Percentiles rank a stretch among this genome's conserved stretches.
These are phyloP conservation scores for Stygiomarasmius scandens DNA, from an alignment of 1,284 basidiomycete genomes.

Conservation along the genomic window DNA sequence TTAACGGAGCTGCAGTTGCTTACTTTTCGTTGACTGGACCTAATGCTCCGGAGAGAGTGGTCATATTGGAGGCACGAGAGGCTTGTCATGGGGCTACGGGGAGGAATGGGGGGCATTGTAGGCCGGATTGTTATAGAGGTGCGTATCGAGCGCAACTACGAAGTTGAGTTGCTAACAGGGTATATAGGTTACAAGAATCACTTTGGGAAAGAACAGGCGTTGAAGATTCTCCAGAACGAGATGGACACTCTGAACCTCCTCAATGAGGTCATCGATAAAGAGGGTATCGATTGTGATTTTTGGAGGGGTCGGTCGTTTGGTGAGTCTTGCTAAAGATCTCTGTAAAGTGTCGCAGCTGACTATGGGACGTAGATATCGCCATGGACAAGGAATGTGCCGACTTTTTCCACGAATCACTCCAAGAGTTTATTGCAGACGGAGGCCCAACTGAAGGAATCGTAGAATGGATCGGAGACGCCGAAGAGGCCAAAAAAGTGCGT, in stretches of 20 bases:
- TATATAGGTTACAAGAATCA: slow-evolving; percentile 27
- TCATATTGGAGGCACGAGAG: slow-evolving; percentile 24
- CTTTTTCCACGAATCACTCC: slow-evolving; percentile 19
- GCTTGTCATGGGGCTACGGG: slow-evolving; percentile 23
- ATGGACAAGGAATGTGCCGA: slow-evolving; percentile 25
- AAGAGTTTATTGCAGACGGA: slow-evolving; percentile 28
- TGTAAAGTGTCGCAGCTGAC: too few relatives aligned
- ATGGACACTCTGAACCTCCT: slow-evolving; percentile 29
- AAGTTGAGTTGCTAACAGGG: slow-evolving; percentile 19
- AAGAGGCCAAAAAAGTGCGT: slow-evolving; percentile 22
- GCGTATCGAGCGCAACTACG: slow-evolving; percentile 14
- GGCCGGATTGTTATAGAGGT: slow-evolving; percentile 31
- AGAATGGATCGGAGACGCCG: slow-evolving; percentile 24
- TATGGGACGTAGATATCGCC: slow-evolving; percentile 23
- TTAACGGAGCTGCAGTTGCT: slow-evolving; percentile 27
- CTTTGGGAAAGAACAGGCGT: slow-evolving; percentile 30
- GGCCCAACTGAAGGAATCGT: slow-evolving; percentile 26
- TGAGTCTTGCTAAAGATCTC: background rate
- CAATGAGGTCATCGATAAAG: slow-evolving; percentile 25
- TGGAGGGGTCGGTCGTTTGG: slow-evolving; percentile 28
- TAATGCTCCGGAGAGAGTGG: slow-evolving; percentile 18
- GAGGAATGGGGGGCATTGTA: slow-evolving; percentile 29
- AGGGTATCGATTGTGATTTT: slow-evolving; percentile 33
- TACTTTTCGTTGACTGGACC: slow-evolving; percentile 22
- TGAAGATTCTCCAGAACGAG: slow-evolving; percentile 32